Conservation (phyloP, 2,329 filamentous ascomycete genomes). For the Penicillium expansum region DNA sequence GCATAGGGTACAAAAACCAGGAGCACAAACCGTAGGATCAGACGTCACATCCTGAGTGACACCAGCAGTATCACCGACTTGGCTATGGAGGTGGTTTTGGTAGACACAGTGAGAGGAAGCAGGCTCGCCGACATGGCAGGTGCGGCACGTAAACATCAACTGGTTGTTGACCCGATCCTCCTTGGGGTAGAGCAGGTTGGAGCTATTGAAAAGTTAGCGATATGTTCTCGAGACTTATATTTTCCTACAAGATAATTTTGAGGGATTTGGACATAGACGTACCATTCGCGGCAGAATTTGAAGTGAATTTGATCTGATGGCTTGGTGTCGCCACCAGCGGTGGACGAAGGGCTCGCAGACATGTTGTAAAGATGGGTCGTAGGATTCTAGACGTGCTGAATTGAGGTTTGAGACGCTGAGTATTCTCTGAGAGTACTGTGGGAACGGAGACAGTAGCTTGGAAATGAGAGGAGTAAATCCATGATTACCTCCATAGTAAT, state of each 20-base stretch:
- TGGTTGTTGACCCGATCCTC: conserved; percentile 82
- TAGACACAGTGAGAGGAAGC: conserved; percentile 89
- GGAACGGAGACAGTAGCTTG: neutral
- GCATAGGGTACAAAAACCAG: conserved; percentile 57
- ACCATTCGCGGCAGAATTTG: conserved; percentile 97
- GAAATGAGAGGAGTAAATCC: neutral
- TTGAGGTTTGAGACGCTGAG: neutral
- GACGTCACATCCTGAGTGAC: conserved; percentile 96
- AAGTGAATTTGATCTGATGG: conserved; percentile 79
- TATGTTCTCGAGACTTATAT: neutral
- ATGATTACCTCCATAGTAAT: neutral
- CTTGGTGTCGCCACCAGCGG: conserved; percentile 40
- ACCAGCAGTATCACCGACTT: conserved; percentile 90
- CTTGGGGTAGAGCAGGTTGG: conserved; percentile 96
- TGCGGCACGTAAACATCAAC: conserved; percentile 93
- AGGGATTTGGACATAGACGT: conserved; percentile 23
- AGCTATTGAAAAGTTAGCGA: conserved; percentile 52
- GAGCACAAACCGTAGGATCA: conserved; percentile 92
- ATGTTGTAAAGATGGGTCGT: conserved; percentile 17
- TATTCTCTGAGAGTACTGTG: neutral
- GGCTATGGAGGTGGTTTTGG: conserved; percentile 88
- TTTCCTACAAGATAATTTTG: too few relatives aligned
- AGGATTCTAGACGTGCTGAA: too few relatives aligned
- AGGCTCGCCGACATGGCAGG: conserved; percentile 85
- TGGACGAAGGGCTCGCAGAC: conserved; percentile 45